Conservation (phyloP, 768 basidiomycete genomes). For the Rhodotorula graminis region DNA sequence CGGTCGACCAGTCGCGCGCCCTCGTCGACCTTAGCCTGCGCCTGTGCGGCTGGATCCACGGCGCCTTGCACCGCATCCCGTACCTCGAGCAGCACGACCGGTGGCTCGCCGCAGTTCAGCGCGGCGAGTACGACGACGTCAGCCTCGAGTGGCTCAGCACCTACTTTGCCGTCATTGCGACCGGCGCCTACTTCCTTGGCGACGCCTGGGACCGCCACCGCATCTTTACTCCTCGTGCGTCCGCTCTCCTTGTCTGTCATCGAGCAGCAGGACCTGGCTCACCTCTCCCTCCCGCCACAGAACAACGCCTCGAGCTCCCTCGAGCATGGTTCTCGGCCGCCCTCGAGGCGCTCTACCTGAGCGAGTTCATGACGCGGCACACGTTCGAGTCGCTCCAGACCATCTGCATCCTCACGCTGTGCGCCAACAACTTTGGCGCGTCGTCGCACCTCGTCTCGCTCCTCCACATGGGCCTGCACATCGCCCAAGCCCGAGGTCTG, state of each 20-base stretch:
- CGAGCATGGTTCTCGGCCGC: background rate
- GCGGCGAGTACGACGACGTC: background rate
- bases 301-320: background rate
- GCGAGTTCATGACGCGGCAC: slow-evolving; percentile 7
- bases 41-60: slow-evolving; percentile 3
- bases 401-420: slow-evolving; percentile 3
- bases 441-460: background rate
- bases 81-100: background rate
- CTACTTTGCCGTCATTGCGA: slow-evolving; percentile 1
- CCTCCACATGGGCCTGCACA: background rate
- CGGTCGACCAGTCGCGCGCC: background rate
- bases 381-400: background rate
- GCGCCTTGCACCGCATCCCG: background rate
- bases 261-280: background rate
- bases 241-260: background rate
- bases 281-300: background rate
- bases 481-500: background rate
- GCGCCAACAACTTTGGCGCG: background rate
- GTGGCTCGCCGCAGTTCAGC: background rate
- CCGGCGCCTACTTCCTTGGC: slow-evolving; percentile 1
- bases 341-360: background rate
- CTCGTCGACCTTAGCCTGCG: background rate
- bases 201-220: background rate
- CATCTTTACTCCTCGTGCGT: background rate
- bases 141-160: background rate